Evolutionary conservation across 306 rosid genomes (phyloP), one percentile per base, ranked within the genome.

Genomic region (Medicago ruthenica): DNA sequence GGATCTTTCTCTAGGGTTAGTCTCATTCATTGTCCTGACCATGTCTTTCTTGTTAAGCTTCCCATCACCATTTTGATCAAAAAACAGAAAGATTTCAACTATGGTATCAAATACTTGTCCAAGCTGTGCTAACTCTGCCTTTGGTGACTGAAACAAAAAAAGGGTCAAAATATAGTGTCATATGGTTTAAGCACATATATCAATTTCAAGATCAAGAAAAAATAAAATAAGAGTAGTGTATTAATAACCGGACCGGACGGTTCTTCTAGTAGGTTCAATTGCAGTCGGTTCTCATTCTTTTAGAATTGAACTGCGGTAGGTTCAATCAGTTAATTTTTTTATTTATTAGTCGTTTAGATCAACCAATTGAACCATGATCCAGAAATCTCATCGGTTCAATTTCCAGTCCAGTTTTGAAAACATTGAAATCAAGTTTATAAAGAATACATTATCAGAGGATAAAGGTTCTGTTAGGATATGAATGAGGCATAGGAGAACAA

Each of bases 401-500:
- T 31, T 18, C 60, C 6, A 0, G 31, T 4, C 61, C 7, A 20
- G 6, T 9, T 54, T 54, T 3, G 1, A 18, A 54, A 54, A 54
- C 16, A 50, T 50, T 15, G 18, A n/a, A 9, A 76, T 59, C 8
- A 42, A 81, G 81, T 51, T 62, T 68, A 42, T 12, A 39, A 62
- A 27, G 73, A 66, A 6, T 91, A 91, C 98, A 17, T 58, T 76
- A 55, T 86, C 42, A 40, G 88, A 63, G 48, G 86, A 74, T 70
- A 86, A 70, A 68, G 85, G 82, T 67, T 88, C 89, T 80, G 86
- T 84, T 67, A 90, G 81, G 78, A 91, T 86, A 86, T 94, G 93
- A 50, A 91, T 80, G 75, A 94, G 95, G 76, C 97, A 94, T 10
- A 94, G 87, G 66, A 91, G 98, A 76, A 89, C 97, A 53, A 94